Percentiles rank a stretch among this genome's conserved stretches.
phyloP scores from a whole-genome alignment of 257 asterid species.

The Petunia secreta region DNA sequence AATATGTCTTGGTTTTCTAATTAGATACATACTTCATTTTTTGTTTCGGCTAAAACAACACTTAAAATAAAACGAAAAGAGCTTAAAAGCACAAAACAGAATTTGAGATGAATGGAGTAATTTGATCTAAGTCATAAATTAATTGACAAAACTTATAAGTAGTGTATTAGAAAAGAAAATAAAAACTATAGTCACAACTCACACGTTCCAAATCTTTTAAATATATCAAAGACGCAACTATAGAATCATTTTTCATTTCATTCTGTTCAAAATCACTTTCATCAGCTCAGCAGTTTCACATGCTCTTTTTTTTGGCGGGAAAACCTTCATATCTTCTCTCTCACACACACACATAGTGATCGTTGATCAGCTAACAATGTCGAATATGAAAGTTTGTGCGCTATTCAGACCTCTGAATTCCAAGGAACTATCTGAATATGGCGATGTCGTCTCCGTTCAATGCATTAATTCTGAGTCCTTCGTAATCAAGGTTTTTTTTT shows the following conservation, averaged over 20 bases:
- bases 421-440: slow-evolving; percentile 67
- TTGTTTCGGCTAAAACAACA: too few species aligned
- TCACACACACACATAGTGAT: background rate
- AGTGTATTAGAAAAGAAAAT: too few species aligned
- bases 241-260: background rate
- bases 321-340: background rate
- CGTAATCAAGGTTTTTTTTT: slow-evolving; percentile 57
- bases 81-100: background rate
- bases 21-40: too few species aligned
- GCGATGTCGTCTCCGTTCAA: slow-evolving; percentile 60
- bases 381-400: slow-evolving; percentile 69
- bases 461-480: slow-evolving; percentile 61
- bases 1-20: too few species aligned
- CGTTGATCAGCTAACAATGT: slow-evolving; percentile 42
- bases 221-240: background rate
- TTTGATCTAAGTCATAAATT: background rate
- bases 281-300: background rate
- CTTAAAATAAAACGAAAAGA: too few species aligned
- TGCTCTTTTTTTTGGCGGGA: slow-evolving; percentile 9
- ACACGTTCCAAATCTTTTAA: background rate
- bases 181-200: too few species aligned
- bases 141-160: background rate
- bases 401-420: slow-evolving; percentile 76
- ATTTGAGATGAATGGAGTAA: background rate
- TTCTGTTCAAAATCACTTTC: background rate